phyloP scores from a whole-genome alignment of 2,329 filamentous ascomycete genomes.

The Curvularia sp. region DNA sequence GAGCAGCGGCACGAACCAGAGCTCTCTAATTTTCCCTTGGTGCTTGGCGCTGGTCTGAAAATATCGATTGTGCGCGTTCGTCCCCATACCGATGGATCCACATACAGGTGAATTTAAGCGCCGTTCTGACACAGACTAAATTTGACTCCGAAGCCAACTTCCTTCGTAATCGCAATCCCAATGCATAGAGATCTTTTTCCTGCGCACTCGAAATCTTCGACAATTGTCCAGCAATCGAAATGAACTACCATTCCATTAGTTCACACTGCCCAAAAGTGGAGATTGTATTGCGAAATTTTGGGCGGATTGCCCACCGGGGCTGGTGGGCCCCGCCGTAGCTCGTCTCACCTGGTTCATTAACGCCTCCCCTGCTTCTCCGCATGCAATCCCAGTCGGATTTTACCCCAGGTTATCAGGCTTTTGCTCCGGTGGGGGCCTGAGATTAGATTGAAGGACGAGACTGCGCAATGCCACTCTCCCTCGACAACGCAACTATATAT shows the following conservation, averaged over 20 bases:
- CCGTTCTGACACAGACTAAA: neutral
- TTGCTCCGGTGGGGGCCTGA: neutral
- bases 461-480: neutral
- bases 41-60: neutral
- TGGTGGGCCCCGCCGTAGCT: neutral
- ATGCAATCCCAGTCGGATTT: neutral
- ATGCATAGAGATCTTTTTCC: neutral
- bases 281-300: neutral
- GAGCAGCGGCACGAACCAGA: neutral
- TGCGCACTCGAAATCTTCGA: neutral
- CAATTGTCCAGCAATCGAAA: neutral
- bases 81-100: neutral
- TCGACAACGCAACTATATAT: neutral
- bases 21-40: conserved; percentile 1
- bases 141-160: neutral
- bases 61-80: neutral
- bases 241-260: neutral
- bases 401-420: neutral
- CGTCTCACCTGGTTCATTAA: neutral
- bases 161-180: neutral
- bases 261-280: neutral
- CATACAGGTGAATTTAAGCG: neutral
- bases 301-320: neutral
- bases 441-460: neutral
- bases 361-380: neutral